phyloP scores from a whole-genome alignment of 179 eudicot species.

The Heliamphora pulchella region DNA sequence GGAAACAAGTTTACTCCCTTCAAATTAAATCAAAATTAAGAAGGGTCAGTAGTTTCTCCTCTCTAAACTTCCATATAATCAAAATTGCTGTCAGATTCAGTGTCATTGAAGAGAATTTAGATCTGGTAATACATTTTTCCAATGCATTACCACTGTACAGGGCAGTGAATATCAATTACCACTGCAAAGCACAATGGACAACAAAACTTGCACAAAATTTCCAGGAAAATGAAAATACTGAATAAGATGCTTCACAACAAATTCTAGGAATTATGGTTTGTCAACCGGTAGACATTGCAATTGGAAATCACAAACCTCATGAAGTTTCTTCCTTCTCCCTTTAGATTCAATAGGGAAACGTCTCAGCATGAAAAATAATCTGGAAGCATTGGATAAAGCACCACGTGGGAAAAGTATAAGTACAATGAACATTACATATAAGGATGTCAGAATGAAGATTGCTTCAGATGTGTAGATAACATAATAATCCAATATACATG shows the following conservation, averaged over 20 bases:
- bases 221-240: background rate
- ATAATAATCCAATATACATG: background rate
- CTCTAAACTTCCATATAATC: background rate
- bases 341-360: slow-evolving; percentile 86
- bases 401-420: background rate
- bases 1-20: background rate
- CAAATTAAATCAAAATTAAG: background rate
- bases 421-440: background rate
- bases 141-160: background rate
- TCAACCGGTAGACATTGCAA: background rate
- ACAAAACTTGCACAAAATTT: background rate
- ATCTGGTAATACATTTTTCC: background rate
- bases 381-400: slow-evolving; percentile 28
- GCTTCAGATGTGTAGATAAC: slow-evolving; percentile 9
- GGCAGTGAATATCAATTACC: background rate
- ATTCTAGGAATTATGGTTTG: background rate
- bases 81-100: background rate
- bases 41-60: background rate
- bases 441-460: slow-evolving; percentile 1
- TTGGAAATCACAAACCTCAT: slow-evolving; percentile 55
- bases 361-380: slow-evolving; percentile 76
- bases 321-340: slow-evolving; percentile 84
- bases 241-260: background rate
- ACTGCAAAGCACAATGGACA: background rate
- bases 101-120: background rate